Evolutionary conservation across 371 early-diverging fungal species (phyloP), one percentile per base, ranked within the genome.

Genomic region (Haplosporangium sp.): DNA sequence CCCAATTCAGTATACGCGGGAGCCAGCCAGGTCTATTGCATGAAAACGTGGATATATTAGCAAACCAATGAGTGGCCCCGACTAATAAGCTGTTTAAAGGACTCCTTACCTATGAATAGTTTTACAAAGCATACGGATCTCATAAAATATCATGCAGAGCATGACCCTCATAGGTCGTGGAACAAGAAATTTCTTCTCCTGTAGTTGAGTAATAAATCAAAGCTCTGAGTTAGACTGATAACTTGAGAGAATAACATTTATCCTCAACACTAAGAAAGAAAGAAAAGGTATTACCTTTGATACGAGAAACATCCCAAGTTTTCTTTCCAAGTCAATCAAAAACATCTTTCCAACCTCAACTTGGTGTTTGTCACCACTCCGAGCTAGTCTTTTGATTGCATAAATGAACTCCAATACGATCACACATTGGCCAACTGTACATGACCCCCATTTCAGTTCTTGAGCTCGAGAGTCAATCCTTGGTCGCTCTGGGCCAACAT

Each of bases 321-420:
- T 84, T n/a, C 86, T 77, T 69, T 91, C 92, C 9, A 91, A 75
- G 61, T 91, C 92, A 62, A 88, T 88, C 53, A 91, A 62, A 45
- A 91, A 91, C 71, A 90, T 91, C 61, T 89, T 91, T 1, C 90
- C 92, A 19, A 87, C 69, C 20, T 89, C 89, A n/a, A 88, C 85
- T 17, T 88, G 86, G 72, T 89, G 85, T 83, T 85, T 85, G 55
- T 89, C 74, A 10, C 65, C 67, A 38, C 77, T 72, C n/a, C 67
- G 39, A 7, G 76, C 76, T 35, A 91, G 56, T 9, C 87, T 83
- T 66, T 86, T 87, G 56, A 91, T 78, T 2, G 87, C 85, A 84
- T 87, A 88, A 65, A 89, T 78, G 56, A 91, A 89, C 58, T 91
- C 91, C 6, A 86, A 67, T 1, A 89, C 84, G 45, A 91, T 76